phyloP scores from a whole-genome alignment of 164 flowering plant species.

The Annona squamosa region DNA sequence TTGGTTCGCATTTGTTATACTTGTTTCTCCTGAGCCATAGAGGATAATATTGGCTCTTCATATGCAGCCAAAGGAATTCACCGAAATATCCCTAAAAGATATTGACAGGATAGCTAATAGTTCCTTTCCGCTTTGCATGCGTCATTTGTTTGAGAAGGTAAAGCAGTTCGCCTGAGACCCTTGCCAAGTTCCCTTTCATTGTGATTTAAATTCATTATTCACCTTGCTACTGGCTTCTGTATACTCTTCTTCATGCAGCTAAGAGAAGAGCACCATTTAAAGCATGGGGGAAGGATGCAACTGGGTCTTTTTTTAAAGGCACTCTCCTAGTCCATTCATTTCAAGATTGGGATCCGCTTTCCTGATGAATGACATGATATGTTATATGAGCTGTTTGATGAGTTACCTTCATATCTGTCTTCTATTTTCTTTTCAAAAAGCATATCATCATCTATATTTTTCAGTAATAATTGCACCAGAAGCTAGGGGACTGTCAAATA shows the following conservation, averaged over 20 bases:
- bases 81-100: conserved; percentile 72
- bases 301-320: conserved; percentile 95
- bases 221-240: neutral
- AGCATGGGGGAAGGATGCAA: conserved; percentile 97
- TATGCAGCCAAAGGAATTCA: conserved; percentile 58
- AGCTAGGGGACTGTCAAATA: too few relatives aligned
- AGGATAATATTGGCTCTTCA: conserved; percentile 4
- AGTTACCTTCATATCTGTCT: neutral
- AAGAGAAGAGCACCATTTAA: conserved; percentile 94
- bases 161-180: conserved; percentile 2
- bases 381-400: neutral
- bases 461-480: too few relatives aligned
- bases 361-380: neutral
- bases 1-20: neutral
- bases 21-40: neutral
- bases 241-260: conserved; percentile 38
- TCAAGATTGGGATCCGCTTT: neutral
- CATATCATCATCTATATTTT: too few relatives aligned
- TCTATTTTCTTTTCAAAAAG: too few relatives aligned
- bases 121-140: conserved; percentile 95
- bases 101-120: conserved; percentile 69
- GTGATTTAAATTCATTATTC: neutral
- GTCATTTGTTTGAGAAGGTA: conserved; percentile 88
- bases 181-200: neutral
- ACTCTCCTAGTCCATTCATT: neutral